phyloP scores from a whole-genome alignment of 2,329 filamentous ascomycete species.

The Ambrosiella xylebori region DNA sequence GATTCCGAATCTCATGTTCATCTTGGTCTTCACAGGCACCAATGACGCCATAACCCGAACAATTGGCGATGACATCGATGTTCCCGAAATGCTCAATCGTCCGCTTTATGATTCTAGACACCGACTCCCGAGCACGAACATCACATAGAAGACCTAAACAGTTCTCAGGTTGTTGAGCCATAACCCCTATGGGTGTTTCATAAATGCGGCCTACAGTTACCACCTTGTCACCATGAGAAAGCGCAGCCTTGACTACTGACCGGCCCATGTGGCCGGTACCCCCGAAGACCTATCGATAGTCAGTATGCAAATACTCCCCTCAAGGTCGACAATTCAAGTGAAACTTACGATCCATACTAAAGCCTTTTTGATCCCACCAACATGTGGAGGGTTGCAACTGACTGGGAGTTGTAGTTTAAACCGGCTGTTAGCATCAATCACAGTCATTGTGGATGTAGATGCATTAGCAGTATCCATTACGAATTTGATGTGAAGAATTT shows the following conservation, averaged over 20 bases:
- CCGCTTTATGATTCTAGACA: constrained; percentile 50
- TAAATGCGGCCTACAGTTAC: constrained; percentile 70
- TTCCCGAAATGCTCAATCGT: constrained; percentile 60
- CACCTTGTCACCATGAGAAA: constrained; percentile 68
- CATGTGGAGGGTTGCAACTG: constrained; percentile 70
- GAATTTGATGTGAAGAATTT: neutral
- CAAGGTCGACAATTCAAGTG: neutral
- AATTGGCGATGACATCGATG: constrained; percentile 82
- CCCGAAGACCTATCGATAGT: constrained; percentile 56
- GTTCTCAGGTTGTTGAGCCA: constrained; percentile 53
- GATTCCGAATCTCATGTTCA: constrained; percentile 81
- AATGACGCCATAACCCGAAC: constrained; percentile 88
- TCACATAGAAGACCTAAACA: constrained; percentile 78
- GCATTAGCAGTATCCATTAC: constrained; percentile 1
- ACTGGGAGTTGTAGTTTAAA: constrained; percentile 48
- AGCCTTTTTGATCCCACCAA: constrained; percentile 51
- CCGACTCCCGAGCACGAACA: constrained; percentile 65
- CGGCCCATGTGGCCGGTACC: constrained; percentile 95
- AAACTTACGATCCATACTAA: constrained; percentile 71
- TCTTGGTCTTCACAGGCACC: constrained; percentile 94
- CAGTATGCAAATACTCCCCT: neutral
- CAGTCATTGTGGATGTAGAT: neutral
- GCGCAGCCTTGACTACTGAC: constrained; percentile 66
- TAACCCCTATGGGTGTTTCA: constrained; percentile 55
- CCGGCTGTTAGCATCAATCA: neutral